Percentiles rank a stretch among this genome's conserved stretches.
Conservation (phyloP, 1,139 yeast genomes). For the Magnusiomyces fungicola region DNA sequence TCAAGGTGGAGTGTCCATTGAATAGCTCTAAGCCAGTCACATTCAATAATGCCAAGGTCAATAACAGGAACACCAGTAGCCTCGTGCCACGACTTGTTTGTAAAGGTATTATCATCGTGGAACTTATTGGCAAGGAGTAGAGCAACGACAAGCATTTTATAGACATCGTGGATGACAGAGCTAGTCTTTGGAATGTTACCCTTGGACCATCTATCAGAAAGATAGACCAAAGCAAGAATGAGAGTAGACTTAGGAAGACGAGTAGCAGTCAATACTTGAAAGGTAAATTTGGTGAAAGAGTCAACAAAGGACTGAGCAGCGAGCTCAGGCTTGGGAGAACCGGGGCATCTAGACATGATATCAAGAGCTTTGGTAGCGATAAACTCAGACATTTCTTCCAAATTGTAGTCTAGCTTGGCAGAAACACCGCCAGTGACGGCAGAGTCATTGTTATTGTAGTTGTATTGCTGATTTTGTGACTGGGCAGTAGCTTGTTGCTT, state of each 20-base stretch:
- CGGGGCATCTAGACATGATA: slow-evolving; percentile 35
- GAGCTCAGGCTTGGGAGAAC: slow-evolving; percentile 17
- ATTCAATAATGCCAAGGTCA: slow-evolving; percentile 60
- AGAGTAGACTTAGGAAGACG: slow-evolving; percentile 79
- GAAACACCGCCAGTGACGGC: slow-evolving; percentile 61
- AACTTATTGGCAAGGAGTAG: slow-evolving; percentile 85
- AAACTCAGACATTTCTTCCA: slow-evolving; percentile 70
- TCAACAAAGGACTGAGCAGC: slow-evolving; percentile 35
- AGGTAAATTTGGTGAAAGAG: slow-evolving; percentile 53
- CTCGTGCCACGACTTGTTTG: slow-evolving; percentile 91
- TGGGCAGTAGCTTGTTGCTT: slow-evolving; percentile 2
- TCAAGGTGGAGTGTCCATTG: slow-evolving; percentile 31
- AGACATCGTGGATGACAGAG: slow-evolving; percentile 32
- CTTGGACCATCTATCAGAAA: slow-evolving; percentile 42
- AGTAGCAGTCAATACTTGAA: slow-evolving; percentile 77
- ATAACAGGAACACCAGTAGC: slow-evolving; percentile 73
- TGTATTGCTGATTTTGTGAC: slow-evolving; percentile 2
- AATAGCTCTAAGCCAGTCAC: slow-evolving; percentile 52
- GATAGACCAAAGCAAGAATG: slow-evolving; percentile 68
- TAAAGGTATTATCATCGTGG: slow-evolving; percentile 93
- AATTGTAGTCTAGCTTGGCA: slow-evolving; percentile 69
- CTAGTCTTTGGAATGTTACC: slow-evolving; percentile 22
- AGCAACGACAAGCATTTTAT: slow-evolving; percentile 58
- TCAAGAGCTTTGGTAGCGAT: slow-evolving; percentile 61
- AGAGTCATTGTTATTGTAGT: slow-evolving; percentile 22